Conservation (phyloP, 306 rosid genomes). For the Trifolium repens region DNA sequence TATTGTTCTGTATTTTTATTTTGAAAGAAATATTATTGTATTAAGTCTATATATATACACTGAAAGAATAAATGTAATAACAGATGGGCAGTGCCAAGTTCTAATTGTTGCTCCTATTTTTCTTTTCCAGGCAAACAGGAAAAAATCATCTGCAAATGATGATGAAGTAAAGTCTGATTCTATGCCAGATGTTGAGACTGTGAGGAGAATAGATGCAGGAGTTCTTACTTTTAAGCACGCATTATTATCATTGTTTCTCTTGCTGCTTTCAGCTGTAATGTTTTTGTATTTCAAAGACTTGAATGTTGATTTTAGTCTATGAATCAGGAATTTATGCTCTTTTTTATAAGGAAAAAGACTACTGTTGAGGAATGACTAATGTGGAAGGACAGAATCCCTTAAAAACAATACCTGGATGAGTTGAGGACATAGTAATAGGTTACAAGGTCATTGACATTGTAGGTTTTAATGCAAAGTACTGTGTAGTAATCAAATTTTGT, state of each 20-base stretch:
- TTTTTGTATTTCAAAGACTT: slow-evolving; percentile 44
- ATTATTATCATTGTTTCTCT: slow-evolving; percentile 49
- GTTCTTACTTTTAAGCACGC: slow-evolving; percentile 61
- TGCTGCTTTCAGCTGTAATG: slow-evolving; percentile 56
- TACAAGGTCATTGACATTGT: slow-evolving; percentile 21
- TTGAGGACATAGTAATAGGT: slow-evolving; percentile 28
- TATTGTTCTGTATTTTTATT: neutral
- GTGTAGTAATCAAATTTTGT: slow-evolving; percentile 44
- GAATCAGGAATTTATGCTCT: slow-evolving; percentile 4
- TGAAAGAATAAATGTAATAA: neutral
- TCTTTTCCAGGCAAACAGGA: slow-evolving; percentile 50
- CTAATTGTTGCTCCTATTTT: slow-evolving; percentile 30
- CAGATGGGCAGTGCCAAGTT: neutral
- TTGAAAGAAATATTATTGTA: neutral
- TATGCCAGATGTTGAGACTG: slow-evolving; percentile 52
- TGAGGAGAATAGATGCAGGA: slow-evolving; percentile 85
- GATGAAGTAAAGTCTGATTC: slow-evolving; percentile 40
- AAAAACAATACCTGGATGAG: neutral
- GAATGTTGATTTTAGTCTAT: slow-evolving; percentile 34
- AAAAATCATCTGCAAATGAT: slow-evolving; percentile 43
- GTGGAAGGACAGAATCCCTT: neutral
- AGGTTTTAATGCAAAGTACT: slow-evolving; percentile 24
- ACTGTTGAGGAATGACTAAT: neutral
- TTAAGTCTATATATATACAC: slow-evolving; percentile 5
- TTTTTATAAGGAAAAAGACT: slow-evolving; percentile 15